These are phyloP conservation scores for Myxozyma geophila DNA, from an alignment of 805 yeast genomes.

Conservation along the genomic window DNA sequence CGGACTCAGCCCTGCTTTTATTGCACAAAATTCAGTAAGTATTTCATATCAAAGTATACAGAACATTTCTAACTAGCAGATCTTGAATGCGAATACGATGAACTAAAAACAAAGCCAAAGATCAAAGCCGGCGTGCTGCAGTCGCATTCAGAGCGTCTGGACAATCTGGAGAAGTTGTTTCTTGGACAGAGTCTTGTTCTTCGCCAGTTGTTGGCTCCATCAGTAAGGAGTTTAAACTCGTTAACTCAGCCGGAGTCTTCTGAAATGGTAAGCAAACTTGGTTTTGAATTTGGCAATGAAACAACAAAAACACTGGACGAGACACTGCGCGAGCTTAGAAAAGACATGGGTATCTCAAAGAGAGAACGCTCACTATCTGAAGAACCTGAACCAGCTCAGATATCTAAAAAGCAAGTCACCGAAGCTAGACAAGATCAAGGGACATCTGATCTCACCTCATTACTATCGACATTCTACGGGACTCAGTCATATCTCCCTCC, in stretches of 20 bases:
- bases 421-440: background rate
- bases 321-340: background rate
- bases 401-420: background rate
- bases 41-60: background rate
- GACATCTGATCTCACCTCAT: background rate
- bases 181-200: conserved; percentile 16
- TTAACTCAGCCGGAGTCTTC: background rate
- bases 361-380: background rate
- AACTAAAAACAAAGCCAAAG: conserved; percentile 13
- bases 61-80: background rate
- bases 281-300: background rate
- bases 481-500: conserved; percentile 19
- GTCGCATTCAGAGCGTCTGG: conserved; percentile 20
- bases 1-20: conserved; percentile 15
- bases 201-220: conserved; percentile 3
- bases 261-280: background rate
- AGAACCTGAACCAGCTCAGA: background rate
- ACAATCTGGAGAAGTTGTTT: conserved; percentile 18
- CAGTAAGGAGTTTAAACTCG: background rate
- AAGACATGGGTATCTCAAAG: conserved; percentile 2
- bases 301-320: background rate
- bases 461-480: conserved; percentile 2
- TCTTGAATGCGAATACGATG: conserved; percentile 25
- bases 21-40: conserved; percentile 14
- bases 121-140: conserved; percentile 18